Conservation (phyloP, 768 basidiomycete species). For the Mycena capillaripes region DNA sequence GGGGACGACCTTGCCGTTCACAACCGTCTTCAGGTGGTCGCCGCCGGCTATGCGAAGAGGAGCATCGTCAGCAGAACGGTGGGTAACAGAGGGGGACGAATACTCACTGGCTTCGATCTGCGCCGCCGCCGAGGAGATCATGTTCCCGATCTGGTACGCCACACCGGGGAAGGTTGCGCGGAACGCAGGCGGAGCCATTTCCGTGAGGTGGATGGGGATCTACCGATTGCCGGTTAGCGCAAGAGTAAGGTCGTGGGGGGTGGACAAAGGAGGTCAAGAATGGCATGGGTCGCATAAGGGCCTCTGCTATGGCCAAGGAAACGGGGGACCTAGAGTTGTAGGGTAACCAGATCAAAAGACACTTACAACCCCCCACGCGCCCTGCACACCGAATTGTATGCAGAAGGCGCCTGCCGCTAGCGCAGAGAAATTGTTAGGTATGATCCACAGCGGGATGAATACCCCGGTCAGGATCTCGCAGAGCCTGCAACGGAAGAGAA, state of each 20-base stretch:
- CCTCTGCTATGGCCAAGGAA: constrained; percentile 4
- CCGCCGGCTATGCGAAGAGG: constrained; percentile 69
- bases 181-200: constrained; percentile 80
- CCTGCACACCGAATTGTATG: constrained; percentile 79
- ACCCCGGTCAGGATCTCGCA: constrained; percentile 56
- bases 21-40: constrained; percentile 64
- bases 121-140: constrained; percentile 68
- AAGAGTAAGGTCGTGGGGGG: neutral
- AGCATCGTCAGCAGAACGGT: constrained; percentile 17
- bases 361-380: constrained; percentile 78
- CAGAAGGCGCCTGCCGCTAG: constrained; percentile 79
- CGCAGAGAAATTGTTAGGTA: constrained; percentile 66
- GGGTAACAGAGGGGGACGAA: constrained; percentile 51
- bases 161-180: constrained; percentile 79
- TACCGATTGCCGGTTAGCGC: constrained; percentile 28
- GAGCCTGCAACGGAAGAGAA: constrained; percentile 41
- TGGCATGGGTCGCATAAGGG: neutral
- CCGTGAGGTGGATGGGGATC: constrained; percentile 76
- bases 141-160: constrained; percentile 72
- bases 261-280: constrained; percentile 1
- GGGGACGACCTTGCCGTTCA: constrained; percentile 64
- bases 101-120: constrained; percentile 69
- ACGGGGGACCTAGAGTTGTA: neutral
- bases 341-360: neutral
- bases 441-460: constrained; percentile 77